Base-by-base conservation (phyloP, 768 basidiomycete genomes). In the Mycena filopes region DNA sequence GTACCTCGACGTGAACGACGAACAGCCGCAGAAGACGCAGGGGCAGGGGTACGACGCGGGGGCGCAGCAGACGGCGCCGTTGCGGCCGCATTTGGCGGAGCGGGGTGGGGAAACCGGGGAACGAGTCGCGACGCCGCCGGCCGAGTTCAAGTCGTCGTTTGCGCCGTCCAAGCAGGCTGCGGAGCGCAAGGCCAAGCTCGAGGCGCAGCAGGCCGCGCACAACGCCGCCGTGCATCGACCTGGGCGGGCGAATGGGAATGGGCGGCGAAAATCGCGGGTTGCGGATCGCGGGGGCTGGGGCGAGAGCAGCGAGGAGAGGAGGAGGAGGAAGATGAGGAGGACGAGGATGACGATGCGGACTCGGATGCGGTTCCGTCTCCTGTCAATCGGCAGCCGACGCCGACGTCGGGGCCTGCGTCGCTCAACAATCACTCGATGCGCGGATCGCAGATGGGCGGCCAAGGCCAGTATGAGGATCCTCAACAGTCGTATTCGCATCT, bases 261-360 rank as follows among this genome's bases (percentile, higher is more conserved):
- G 83, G 78, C 93, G 73, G 86, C 90, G 72, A 82, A 92, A 73
- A 83, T 84, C 74, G 75, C 86, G 70, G 82, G 84, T 73, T 80
- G 89, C 67, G 77, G 85, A 61, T 84, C 87, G 55, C 83, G 90
- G 72, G 77, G 89, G 68, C 78, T 77, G 91, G 76, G 84, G 86
- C 60, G 91, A 89, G 71, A 93, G 91, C 71, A 92, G 91, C 60
- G 92, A 93, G 92, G 92, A 56, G 93, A 95, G 58, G 93, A 95
- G 45, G 92, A 93, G 7, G 92, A 94, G 4, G 93, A 96, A 3
- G 95, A 96, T 2, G 95, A 95, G 0, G 92, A 90, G 0, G 88
- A 89, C 0, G 88, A 90, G 0, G 90, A 89, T 15, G 89, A 89
- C 3, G 92, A 92, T 10, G 89, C 82, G 8, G 89, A 91, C 72